Base-by-base conservation (phyloP, 345 rosid genomes). In the Ailanthus altissimus region DNA sequence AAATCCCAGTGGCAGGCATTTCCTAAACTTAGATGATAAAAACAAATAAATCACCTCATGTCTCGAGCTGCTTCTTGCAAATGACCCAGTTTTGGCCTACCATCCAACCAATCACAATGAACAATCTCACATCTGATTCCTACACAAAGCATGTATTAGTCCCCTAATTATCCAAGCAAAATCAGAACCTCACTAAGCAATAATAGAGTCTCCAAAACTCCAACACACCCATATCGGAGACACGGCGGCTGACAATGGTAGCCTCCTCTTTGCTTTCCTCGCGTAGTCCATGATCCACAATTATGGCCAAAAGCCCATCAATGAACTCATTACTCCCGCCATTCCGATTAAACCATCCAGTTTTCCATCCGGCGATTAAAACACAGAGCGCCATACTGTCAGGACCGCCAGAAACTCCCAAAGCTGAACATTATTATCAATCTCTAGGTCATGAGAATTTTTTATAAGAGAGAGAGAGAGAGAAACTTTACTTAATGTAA, bases 341-440 rank as follows among this genome's bases (percentile, higher is more conserved):
- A 80, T 73, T 76, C 59, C 65, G 80, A 54, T 68, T 67, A 38
- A 53, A 75, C 45, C 89, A 89, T 68, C 83, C 81, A 2, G 73
- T 83, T 85, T 95, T 95, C 98, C 99, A 95, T 38, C 81, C 86
- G 21, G 99, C 97, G 56, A 97, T 85, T 47, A 95, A 80, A 58
- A 90, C 83, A 83, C 97, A 92, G 36, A 95, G 89, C 2, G 97
- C 98, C 92, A 92, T 93, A 82, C 97, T 92, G 83, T 93, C 99
- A 63, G 97, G 97, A 21, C 99, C 99, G 50, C 99, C 98, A 6
- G 97, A 95, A 32, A 95, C 97, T 59, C 97, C 98, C 76, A 96
- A 75, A 53, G 99, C 99, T 91, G 2, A 15, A 54, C 70, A 46
- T 45, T 49, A 67, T 73, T 11, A 43, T 54, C 57, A 70, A 75